A percentile compares a stretch with the other conserved stretches of the same genome.
phyloP scores from a whole-genome alignment of 2,329 filamentous ascomycete genomes.

The Coleophoma cylindrospora region DNA sequence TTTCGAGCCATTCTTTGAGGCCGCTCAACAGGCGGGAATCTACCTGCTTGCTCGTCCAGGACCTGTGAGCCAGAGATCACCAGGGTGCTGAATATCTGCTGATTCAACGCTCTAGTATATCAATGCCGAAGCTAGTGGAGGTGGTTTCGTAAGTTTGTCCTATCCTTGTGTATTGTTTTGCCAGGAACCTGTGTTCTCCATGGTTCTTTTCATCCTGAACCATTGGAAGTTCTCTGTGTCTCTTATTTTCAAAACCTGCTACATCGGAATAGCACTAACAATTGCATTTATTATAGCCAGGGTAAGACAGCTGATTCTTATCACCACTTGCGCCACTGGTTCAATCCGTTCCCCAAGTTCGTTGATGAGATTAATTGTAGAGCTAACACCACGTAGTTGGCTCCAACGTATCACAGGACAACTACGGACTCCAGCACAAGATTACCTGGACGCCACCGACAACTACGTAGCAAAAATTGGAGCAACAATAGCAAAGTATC shows the following conservation, averaged over 20 bases:
- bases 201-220: too few species aligned
- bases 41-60: conserved; percentile 60
- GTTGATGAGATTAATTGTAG: neutral
- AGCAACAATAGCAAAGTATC: conserved; percentile 63
- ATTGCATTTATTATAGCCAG: too few species aligned
- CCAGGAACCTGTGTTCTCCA: too few species aligned
- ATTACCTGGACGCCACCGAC: conserved; percentile 62
- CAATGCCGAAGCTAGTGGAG: conserved; percentile 72
- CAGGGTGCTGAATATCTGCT: too few species aligned
- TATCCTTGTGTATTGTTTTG: neutral
- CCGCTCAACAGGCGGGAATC: conserved; percentile 66
- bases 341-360: too few species aligned
- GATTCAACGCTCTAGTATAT: conserved; percentile 49
- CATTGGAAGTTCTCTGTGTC: too few species aligned
- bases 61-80: conserved; percentile 14
- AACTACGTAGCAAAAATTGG: conserved; percentile 54
- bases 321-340: too few species aligned
- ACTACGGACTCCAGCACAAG: conserved; percentile 56
- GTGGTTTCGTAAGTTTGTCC: conserved; percentile 48
- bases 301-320: too few species aligned
- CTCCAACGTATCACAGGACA: conserved; percentile 61
- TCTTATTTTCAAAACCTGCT: too few species aligned
- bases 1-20: conserved; percentile 70
- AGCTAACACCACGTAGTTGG: conserved; percentile 41
- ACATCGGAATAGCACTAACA: too few species aligned